These are phyloP conservation scores for Trypanosoma avium DNA, from an alignment of 208 protist species.

Conservation along the genomic window DNA sequence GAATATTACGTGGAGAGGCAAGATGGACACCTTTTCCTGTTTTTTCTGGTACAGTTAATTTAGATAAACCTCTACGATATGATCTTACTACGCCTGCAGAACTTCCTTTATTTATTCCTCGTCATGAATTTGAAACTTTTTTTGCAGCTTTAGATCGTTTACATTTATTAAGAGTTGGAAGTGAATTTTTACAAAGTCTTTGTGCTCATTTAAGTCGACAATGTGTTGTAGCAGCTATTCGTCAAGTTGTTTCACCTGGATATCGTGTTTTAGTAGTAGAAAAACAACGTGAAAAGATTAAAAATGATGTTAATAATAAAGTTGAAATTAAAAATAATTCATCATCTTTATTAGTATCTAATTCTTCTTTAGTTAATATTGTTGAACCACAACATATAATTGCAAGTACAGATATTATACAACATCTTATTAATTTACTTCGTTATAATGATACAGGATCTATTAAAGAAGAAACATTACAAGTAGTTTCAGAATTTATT, in stretches of 20 bases:
- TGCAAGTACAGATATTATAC: conserved; percentile 23
- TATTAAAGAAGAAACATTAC: conserved; percentile 15
- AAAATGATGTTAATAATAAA: neutral
- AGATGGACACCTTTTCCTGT: conserved; percentile 36
- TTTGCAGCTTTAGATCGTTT: conserved; percentile 27
- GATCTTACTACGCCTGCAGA: conserved; percentile 8
- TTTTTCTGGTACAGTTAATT: conserved; percentile 29
- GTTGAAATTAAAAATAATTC: neutral
- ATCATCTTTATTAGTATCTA: neutral
- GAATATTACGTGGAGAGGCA: conserved; percentile 35
- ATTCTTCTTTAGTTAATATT: neutral
- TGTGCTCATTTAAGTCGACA: conserved; percentile 32
- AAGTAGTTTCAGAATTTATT: conserved; percentile 27
- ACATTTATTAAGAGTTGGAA: conserved; percentile 18
- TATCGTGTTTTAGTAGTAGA: conserved; percentile 26
- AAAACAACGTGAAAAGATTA: neutral
- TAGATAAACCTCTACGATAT: conserved; percentile 22
- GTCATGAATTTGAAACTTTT: conserved; percentile 31
- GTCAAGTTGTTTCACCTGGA: conserved; percentile 19
- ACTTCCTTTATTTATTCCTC: conserved; percentile 33
- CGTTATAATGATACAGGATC: conserved; percentile 39
- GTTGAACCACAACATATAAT: conserved; percentile 25
- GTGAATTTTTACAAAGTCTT: conserved; percentile 24
- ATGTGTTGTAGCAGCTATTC: conserved; percentile 34
- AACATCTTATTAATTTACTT: conserved; percentile 56